Base-by-base conservation (phyloP, 2,329 filamentous ascomycete genomes). In the Orbilia javanica region DNA sequence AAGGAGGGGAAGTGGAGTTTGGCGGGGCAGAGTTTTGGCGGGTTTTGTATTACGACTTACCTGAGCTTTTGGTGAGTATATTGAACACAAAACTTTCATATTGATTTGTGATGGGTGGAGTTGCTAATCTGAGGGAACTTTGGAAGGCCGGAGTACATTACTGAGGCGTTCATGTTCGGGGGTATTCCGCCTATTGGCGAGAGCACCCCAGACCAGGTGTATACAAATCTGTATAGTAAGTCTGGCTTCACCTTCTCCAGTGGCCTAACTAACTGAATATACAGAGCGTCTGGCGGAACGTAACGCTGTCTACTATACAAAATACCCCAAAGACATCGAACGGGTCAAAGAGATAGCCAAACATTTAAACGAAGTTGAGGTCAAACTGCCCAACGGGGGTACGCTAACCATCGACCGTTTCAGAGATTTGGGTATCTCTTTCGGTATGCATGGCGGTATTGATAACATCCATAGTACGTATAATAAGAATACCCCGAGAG, bases 11-110 rank as follows among this genome's bases (percentile, higher is more conserved):
- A 91, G 83, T 97, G 94, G 95, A 92, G 90, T 73, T 88, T 96
- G 31, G 91, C 97, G 79, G 95, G 95, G 7, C 95, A 97, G 85
- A 94, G 91, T 15, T 98, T 97, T 84, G 95, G 95, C 44, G 95
- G 95, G 0, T 97, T 97, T 84, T 93, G 94, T 82, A 88, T 87
- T 57, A 86, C 93, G 36, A 95, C 92, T 6, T 98, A 97, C 83
- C 88, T 98, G 15, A 96, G 92, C 1, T 90, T 92, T 83, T 90
- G 87, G 86, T 87, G 81, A 83, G 85, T 84, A 68, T n/a, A 27
- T 36, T n/a, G n/a, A n/a, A n/a, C 25, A 10, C 34, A 36, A 11
- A 36, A 2, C 4, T 39, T 15, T 39, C 13, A 1, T 70, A 20
- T 25, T 13, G 46, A 29, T 22, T 20, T 44, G 3, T 39, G 2